Conservation (phyloP, 1,284 basidiomycete genomes). For the Malassezia yamatoensis region DNA sequence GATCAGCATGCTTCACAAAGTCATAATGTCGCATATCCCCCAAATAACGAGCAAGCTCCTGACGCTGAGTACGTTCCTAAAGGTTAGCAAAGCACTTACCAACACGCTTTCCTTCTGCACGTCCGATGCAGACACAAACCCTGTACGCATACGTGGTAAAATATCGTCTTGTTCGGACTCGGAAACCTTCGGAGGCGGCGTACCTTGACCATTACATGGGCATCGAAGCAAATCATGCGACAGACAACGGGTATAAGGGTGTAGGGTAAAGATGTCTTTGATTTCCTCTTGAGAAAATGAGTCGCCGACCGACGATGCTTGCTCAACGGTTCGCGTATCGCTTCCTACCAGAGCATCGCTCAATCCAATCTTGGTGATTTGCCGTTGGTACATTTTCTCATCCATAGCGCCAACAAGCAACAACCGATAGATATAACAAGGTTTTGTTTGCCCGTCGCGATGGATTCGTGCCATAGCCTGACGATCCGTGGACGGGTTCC, state of each 20-base stretch:
- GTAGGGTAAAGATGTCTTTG: slow-evolving; percentile 76
- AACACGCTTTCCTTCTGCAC: not conserved
- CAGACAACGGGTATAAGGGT: slow-evolving; percentile 69
- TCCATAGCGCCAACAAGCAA: slow-evolving; percentile 51
- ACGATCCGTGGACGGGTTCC: slow-evolving; percentile 76
- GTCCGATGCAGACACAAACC: slow-evolving; percentile 15
- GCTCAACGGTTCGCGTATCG: slow-evolving; percentile 27
- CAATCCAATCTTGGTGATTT: slow-evolving; percentile 88
- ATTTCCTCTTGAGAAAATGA: slow-evolving; percentile 39
- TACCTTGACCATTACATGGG: slow-evolving; percentile 33
- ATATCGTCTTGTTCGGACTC: slow-evolving; percentile 6
- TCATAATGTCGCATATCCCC: slow-evolving; percentile 10
- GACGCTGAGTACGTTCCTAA: slow-evolving; percentile 2
- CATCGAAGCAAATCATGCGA: slow-evolving; percentile 61
- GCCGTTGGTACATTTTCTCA: slow-evolving; percentile 57
- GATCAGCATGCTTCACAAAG: not conserved
- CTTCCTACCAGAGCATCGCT: slow-evolving; percentile 52
- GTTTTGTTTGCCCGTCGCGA: slow-evolving; percentile 76
- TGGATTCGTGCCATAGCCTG: slow-evolving; percentile 92
- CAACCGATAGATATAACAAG: slow-evolving; percentile 79
- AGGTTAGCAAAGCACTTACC: not conserved
- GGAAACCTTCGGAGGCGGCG: not conserved
- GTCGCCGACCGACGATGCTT: slow-evolving; percentile 10
- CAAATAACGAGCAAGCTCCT: slow-evolving; percentile 9
- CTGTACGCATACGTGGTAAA: not conserved